These are phyloP conservation scores for Phytophthora pinifolia DNA, from an alignment of 352 stramenopile genomes.

Conservation along the genomic window DNA sequence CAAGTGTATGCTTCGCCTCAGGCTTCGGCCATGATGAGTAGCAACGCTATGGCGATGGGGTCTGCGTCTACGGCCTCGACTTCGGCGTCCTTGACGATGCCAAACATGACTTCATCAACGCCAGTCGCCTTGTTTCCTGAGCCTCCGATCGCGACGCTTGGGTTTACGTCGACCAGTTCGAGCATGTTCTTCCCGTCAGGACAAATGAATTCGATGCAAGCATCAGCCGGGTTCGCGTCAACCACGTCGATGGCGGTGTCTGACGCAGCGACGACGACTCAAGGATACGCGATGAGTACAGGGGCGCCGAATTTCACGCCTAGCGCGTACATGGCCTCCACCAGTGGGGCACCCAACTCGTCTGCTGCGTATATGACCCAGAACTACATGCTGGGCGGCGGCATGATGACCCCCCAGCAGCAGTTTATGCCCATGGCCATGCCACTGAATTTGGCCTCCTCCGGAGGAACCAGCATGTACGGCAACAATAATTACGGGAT, in stretches of 20 bases:
- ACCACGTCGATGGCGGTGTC: slow-evolving; percentile 33
- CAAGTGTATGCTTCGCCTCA: slow-evolving; percentile 16
- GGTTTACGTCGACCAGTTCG: slow-evolving; percentile 24
- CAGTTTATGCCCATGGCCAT: slow-evolving; percentile 69
- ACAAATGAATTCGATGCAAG: slow-evolving; percentile 30
- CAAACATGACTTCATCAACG: slow-evolving; percentile 22
- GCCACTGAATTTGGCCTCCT: slow-evolving; percentile 45
- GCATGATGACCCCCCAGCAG: slow-evolving; percentile 53
- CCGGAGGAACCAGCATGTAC: slow-evolving; percentile 44
- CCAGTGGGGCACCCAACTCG: slow-evolving; percentile 19
- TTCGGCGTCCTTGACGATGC: slow-evolving; percentile 24
- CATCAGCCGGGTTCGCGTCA: slow-evolving; percentile 23
- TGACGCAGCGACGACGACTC: slow-evolving; percentile 24
- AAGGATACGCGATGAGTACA: slow-evolving; percentile 41
- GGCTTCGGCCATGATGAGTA: slow-evolving; percentile 15
- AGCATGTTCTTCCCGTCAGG: slow-evolving; percentile 41
- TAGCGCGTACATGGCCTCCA: slow-evolving; percentile 43
- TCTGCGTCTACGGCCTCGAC: slow-evolving; percentile 2
- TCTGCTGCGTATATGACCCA: slow-evolving; percentile 40
- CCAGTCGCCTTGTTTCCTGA: slow-evolving; percentile 47
- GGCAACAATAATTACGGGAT: slow-evolving; percentile 42
- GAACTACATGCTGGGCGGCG: slow-evolving; percentile 49
- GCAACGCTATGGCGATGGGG: slow-evolving; percentile 14
- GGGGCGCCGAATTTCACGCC: slow-evolving; percentile 32
- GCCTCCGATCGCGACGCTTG: slow-evolving; percentile 37